Evolutionary conservation across 2,329 filamentous ascomycete species (phyloP), one percentile per base, ranked within the genome.

Genomic region (Knoxdaviesia capensis): DNA sequence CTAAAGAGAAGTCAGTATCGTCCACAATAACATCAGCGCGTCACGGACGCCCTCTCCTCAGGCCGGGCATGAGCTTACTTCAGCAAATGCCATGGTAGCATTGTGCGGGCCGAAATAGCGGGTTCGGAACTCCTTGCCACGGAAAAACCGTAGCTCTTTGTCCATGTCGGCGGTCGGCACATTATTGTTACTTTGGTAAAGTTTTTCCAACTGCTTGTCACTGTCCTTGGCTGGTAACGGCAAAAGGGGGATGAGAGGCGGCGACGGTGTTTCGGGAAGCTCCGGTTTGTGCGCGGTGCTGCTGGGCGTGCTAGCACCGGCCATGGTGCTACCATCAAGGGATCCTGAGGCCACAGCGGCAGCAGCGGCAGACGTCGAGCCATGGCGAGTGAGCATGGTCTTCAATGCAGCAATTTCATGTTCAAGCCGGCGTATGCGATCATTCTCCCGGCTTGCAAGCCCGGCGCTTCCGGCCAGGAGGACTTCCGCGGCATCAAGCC

Each of bases 81-180:
- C 69, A 40, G 67, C 65, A 50, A 75, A 71, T 7, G 71, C 71
- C 56, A 73, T 68, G 56, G 66, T 74, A 38, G 69, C 68, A 48
- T 73, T 75, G 53, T 74, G 68, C 3, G 70, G 70, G 2, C 71
- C 70, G 49, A 69, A 72, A 52, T 74, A 75, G 47, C 70, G 64
- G 3, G 68, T 73, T 49, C 69, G 68, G 53, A 74, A 74, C 47
- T 70, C 68, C 50, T 71, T 70, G 43, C 69, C 68, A 31, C 68
- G 61, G 54, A 73, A 68, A 56, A 72, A 73, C 41, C 68, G 66
- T 50, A 70, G 60, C 53, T 74, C 64, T 45, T 64, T 65, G 45
- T 69, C 65, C 38, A 56, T 62, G 20, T 20, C 20, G 20, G 20
- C 20, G 20, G 20, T 20, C 20, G 20, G 20, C 20, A 20, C 20